Conservation (phyloP, 192 early-diverging fungal genomes). For the Fimicolochytrium jonesii region DNA sequence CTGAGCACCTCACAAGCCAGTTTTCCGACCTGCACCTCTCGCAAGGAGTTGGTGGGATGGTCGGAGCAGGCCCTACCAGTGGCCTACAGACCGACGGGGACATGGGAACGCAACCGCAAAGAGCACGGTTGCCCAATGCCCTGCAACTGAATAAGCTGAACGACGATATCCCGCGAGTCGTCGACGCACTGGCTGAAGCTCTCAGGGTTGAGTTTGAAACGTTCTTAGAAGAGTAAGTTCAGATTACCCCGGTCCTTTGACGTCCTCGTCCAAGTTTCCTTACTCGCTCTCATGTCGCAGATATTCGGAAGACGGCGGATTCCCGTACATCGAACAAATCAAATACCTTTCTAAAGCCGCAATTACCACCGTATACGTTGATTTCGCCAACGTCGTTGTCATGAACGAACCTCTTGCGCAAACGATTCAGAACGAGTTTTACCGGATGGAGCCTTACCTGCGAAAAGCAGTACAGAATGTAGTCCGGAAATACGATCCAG, state of each 20-base stretch:
- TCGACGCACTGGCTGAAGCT: slow-evolving; percentile 67
- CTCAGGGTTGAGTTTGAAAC: slow-evolving; percentile 65
- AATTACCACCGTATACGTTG: slow-evolving; percentile 67
- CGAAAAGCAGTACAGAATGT: slow-evolving; percentile 78
- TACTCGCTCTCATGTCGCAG: background rate
- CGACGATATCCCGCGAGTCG: slow-evolving; percentile 47
- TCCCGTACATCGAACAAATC: slow-evolving; percentile 66
- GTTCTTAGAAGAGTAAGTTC: slow-evolving; percentile 59
- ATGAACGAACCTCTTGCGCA: slow-evolving; percentile 56
- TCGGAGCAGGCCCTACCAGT: slow-evolving; percentile 1
- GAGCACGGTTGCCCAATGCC: slow-evolving; percentile 10
- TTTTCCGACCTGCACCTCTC: background rate
- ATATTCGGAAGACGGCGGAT: slow-evolving; percentile 26
- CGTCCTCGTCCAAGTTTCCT: background rate
- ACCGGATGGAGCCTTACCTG: slow-evolving; percentile 78
- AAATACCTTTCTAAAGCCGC: slow-evolving; percentile 52
- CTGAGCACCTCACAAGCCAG: background rate
- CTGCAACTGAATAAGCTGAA: slow-evolving; percentile 25
- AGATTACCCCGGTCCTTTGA: background rate
- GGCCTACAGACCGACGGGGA: background rate
- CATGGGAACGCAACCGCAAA: slow-evolving; percentile 4
- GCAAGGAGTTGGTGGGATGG: slow-evolving; percentile 16
- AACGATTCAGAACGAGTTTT: slow-evolving; percentile 26
- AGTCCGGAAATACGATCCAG: slow-evolving; percentile 63
- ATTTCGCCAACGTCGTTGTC: slow-evolving; percentile 61